Percentiles rank a stretch among this genome's conserved stretches.
Evolutionary conservation across 2,329 filamentous ascomycete species (phyloP).

Genomic region (Neopestalotiopsis sp.): DNA sequence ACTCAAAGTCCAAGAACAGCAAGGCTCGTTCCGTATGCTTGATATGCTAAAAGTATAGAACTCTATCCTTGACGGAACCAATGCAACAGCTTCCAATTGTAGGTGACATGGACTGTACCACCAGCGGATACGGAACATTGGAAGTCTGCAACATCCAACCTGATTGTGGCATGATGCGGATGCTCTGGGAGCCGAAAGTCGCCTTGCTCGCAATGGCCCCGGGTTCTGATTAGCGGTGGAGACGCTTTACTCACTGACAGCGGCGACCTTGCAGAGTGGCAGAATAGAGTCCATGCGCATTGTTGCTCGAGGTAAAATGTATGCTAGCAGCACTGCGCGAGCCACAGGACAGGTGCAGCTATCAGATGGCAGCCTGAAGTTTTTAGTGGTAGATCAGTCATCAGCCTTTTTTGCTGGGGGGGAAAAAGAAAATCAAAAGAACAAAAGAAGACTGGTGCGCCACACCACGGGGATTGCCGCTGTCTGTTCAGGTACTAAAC

Average conservation of each 20-base stretch:
- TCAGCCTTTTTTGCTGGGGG: background rate
- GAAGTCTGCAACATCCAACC: background rate
- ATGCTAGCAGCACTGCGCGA: background rate
- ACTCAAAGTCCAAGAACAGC: too few relatives aligned
- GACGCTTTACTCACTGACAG: background rate
- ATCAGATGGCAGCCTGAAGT: too few relatives aligned
- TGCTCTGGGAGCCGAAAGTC: background rate
- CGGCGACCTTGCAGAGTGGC: background rate
- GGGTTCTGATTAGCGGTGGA: background rate
- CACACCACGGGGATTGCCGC: constrained; percentile 9
- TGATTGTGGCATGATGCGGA: constrained; percentile 1
- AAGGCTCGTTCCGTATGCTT: too few relatives aligned
- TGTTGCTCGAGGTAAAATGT: too few relatives aligned
- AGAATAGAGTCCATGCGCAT: too few relatives aligned
- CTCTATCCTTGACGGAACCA: too few relatives aligned
- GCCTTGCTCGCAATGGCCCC: background rate
- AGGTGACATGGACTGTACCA: too few relatives aligned
- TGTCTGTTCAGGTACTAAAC: background rate
- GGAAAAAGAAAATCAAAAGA: background rate
- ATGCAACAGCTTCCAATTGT: too few relatives aligned
- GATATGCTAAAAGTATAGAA: too few relatives aligned
- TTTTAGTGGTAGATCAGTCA: too few relatives aligned
- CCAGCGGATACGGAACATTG: too few relatives aligned
- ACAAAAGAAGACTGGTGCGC: background rate
- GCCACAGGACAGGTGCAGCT: background rate